These are phyloP conservation scores for Exophiala sideris DNA, from an alignment of 2,329 filamentous ascomycete species.

Conservation along the genomic window DNA sequence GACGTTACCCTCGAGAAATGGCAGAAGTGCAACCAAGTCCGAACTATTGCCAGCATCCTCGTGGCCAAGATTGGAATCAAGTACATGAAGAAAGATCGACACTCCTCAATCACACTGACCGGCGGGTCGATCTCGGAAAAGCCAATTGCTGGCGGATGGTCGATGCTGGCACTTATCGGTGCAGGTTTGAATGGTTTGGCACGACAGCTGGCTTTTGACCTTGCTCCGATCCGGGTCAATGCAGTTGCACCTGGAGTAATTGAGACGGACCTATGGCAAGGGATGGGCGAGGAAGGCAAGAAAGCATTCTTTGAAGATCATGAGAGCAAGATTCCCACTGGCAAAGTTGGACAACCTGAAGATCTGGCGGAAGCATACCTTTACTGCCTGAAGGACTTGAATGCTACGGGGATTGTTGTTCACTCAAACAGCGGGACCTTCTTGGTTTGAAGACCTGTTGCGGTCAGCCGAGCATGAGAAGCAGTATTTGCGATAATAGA, in stretches of 20 bases:
- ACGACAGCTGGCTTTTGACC: conserved; percentile 58
- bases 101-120: conserved; percentile 56
- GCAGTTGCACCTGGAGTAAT: conserved; percentile 56
- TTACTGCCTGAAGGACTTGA: conserved; percentile 47
- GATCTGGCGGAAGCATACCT: conserved; percentile 49
- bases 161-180: conserved; percentile 47
- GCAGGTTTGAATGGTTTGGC: conserved; percentile 54
- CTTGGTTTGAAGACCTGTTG: conserved; percentile 18
- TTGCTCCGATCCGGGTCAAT: conserved; percentile 64
- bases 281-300: conserved; percentile 29
- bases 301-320: conserved; percentile 22
- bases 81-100: conserved; percentile 43
- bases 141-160: conserved; percentile 51
- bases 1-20: conserved; percentile 43
- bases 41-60: conserved; percentile 51
- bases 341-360: conserved; percentile 38
- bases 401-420: conserved; percentile 45
- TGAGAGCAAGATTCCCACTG: conserved; percentile 27
- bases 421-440: conserved; percentile 41
- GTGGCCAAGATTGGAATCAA: conserved; percentile 46
- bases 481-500: too few relatives aligned
- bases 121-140: conserved; percentile 51
- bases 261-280: conserved; percentile 45
- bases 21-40: conserved; percentile 46
- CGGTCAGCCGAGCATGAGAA: too few relatives aligned